Percentiles rank a stretch among this genome's conserved stretches.
Conservation (phyloP, 192 early-diverging fungal species). For the Coemansia sp. region DNA sequence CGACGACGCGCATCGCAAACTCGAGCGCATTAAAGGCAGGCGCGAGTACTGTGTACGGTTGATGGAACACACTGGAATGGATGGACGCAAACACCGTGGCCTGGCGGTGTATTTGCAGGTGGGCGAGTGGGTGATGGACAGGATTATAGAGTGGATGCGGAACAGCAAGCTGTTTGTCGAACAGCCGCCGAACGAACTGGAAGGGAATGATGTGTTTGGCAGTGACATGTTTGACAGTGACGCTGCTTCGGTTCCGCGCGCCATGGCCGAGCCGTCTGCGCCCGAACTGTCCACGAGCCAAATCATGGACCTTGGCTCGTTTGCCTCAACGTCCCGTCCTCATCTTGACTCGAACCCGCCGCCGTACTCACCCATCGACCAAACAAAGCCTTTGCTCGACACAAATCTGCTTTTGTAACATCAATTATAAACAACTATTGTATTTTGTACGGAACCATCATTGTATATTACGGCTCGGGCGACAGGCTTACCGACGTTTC, state of each 20-base stretch:
- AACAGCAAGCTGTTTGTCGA: not conserved
- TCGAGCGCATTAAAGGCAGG: constrained; percentile 20
- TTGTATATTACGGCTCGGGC: constrained; percentile 17
- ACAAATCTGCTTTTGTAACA: not conserved
- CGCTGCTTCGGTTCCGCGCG: too few relatives aligned
- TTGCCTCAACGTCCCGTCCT: not conserved
- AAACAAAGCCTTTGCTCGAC: not conserved
- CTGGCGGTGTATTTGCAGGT: not conserved
- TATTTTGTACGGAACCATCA: not conserved
- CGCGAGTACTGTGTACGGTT: not conserved
- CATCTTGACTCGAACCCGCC: not conserved
- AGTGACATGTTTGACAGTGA: too few relatives aligned
- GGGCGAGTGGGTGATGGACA: constrained; percentile 1
- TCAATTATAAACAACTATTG: not conserved
- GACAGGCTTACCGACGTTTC: constrained; percentile 43
- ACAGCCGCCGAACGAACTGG: not conserved
- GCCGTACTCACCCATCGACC: not conserved
- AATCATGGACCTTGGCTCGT: not conserved
- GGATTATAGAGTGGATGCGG: not conserved
- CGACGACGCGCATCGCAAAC: constrained; percentile 19
- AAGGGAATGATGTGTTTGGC: too few relatives aligned
- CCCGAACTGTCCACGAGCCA: not conserved
- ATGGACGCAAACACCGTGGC: not conserved
- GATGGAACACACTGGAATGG: not conserved
- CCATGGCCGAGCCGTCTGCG: not conserved